Evolutionary conservation across 495 filamentous ascomycete species (phyloP), one percentile per base, ranked within the genome.

Genomic region (Lasiosphaeria hispida): DNA sequence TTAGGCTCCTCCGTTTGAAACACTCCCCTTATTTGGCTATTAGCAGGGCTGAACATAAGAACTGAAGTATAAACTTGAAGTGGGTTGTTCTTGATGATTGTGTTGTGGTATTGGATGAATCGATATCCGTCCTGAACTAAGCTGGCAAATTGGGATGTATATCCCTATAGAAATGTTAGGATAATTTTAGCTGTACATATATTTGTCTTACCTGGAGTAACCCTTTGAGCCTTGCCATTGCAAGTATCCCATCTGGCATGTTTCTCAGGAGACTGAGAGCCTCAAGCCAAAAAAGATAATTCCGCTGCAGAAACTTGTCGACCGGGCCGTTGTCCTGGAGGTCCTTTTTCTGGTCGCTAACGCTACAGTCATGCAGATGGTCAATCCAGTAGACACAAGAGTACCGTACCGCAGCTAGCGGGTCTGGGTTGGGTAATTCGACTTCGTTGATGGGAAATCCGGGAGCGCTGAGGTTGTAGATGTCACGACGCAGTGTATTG

Each of bases 361-460:
- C 33, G 14, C 15, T 40, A 30, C 19, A 53, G 30, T 58, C 19
- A 71, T 55, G 52, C 14, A 70, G 52, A 58, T 77, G 75, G 34
- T 74, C 62, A 55, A 70, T 57, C 75, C 71, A 78, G 53, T 68
- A 72, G 40, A 73, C 36, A 48, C 68, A 75, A 3, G 72, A 62
- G 52, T 78, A 78, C 39, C 59, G 64, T 43, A 67, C 35, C n/a
- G 55, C 35, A 7, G 54, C 64, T n/a, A n/a, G n/a, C n/a, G n/a
- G n/a, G n/a, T n/a, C n/a, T n/a, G n/a, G n/a, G n/a, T n/a, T n/a
- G n/a, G n/a, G n/a, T n/a, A n/a, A n/a, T n/a, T n/a, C n/a, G n/a
- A n/a, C n/a, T n/a, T n/a, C n/a, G n/a, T n/a, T n/a, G n/a, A n/a
- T n/a, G n/a, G n/a, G n/a, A n/a, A n/a, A n/a, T n/a, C n/a, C n/a